Evolutionary conservation across 371 early-diverging fungal genomes (phyloP).

Genomic region (Rhizopus delemar): DNA sequence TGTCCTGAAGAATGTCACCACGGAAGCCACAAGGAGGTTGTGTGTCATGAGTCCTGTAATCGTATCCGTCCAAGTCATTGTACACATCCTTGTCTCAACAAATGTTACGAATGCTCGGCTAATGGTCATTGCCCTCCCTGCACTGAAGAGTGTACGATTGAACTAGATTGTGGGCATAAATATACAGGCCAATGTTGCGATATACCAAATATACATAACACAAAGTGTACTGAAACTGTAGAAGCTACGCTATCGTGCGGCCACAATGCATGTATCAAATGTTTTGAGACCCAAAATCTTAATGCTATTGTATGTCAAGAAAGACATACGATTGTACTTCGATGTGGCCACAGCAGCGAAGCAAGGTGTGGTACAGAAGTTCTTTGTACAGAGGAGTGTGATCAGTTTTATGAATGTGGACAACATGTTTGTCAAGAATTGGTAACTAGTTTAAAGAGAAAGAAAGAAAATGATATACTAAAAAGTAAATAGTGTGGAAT

Average conservation of each 20-base stretch:
- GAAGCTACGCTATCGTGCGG: constrained; percentile 12
- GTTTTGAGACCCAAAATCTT: constrained; percentile 2
- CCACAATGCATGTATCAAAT: constrained; percentile 10
- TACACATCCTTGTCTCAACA: constrained; percentile 34
- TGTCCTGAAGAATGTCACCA: constrained; percentile 46
- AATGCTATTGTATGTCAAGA: constrained; percentile 6
- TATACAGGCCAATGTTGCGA: constrained; percentile 14
- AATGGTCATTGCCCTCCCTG: constrained; percentile 39
- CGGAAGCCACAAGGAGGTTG: constrained; percentile 24
- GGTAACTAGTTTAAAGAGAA: constrained; percentile 6
- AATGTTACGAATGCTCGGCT: constrained; percentile 32
- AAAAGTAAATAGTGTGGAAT: constrained; percentile 32
- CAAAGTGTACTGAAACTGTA: constrained; percentile 14
- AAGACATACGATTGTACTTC: constrained; percentile 2
- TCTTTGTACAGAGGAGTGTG: constrained; percentile 15
- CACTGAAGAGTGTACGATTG: not conserved
- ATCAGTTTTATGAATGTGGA: constrained; percentile 15
- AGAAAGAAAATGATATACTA: not conserved
- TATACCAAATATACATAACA: not conserved
- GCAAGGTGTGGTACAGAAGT: constrained; percentile 9
- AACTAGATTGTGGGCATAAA: constrained; percentile 31
- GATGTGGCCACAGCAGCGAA: constrained; percentile 33
- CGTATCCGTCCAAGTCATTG: constrained; percentile 31
- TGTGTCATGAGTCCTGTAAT: constrained; percentile 33
- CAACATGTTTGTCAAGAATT: constrained; percentile 16